Evolutionary conservation across 305 asterid species (phyloP).

Genomic region (Stenogyne calaminthoides): DNA sequence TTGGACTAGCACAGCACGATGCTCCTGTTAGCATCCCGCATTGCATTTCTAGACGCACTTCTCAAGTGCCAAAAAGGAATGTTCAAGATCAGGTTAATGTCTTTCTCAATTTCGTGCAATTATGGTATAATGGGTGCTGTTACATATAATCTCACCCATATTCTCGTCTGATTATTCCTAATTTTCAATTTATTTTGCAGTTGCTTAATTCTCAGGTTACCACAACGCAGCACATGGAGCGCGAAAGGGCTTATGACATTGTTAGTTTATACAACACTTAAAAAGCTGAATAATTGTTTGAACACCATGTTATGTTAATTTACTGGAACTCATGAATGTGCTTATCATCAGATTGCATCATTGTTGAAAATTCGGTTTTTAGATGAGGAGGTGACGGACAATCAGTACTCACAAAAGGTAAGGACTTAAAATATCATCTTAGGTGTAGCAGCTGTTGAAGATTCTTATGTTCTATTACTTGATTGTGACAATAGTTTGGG

Average conservation of each 20-base stretch:
- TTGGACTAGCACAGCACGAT: conserved; percentile 90
- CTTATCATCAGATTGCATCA: conserved; percentile 71
- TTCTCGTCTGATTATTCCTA: not conserved
- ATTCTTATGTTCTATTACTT: conserved; percentile 7
- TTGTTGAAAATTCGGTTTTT: conserved; percentile 85
- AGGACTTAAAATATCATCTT: conserved; percentile 1
- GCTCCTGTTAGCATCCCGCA: conserved; percentile 72
- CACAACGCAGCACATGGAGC: conserved; percentile 88
- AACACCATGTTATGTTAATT: conserved; percentile 4
- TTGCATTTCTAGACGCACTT: conserved; percentile 84
- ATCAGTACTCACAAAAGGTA: conserved; percentile 79
- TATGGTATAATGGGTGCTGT: not conserved
- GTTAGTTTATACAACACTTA: conserved; percentile 46
- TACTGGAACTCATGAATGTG: conserved; percentile 8
- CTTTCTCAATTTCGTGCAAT: not conserved
- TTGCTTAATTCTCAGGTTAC: conserved; percentile 90
- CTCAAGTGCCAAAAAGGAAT: conserved; percentile 70
- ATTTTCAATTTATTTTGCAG: conserved; percentile 43
- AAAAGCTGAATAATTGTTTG: conserved; percentile 5
- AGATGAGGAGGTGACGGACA: conserved; percentile 72
- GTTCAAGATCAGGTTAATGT: conserved; percentile 79
- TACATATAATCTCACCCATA: not conserved
- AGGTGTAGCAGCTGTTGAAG: conserved; percentile 8
- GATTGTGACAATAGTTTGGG: conserved; percentile 15
- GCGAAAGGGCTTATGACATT: conserved; percentile 96